Evolutionary conservation across 2,329 filamentous ascomycete species (phyloP), one percentile per base, ranked within the genome.

Genomic region (Nothophaeocryptopus gaeumannii): DNA sequence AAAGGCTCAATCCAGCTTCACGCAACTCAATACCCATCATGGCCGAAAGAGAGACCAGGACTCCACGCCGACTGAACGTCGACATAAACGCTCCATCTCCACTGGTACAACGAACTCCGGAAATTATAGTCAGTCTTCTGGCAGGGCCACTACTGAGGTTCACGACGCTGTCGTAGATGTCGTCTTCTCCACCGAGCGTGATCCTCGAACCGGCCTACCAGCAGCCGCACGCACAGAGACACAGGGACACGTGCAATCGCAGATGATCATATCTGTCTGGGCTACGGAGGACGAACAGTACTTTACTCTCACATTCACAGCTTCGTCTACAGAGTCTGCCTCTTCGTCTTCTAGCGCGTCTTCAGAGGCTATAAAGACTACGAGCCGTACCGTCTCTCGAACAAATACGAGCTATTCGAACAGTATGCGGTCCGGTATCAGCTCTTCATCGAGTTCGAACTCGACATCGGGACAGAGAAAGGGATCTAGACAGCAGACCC

Each of bases 191-290:
- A 75, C 78, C 9, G 72, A 75, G 31, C 63, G 74, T 13, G 67
- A 71, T 43, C 46, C 63, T 0, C 43, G 42, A 32, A 67, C 66
- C 0, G 72, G 72, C 46, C 64, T 75, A 5, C 64, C 69, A 58
- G 15, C 68, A 66, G 42, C 74, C 2, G 49, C 53, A 11, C 58
- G 62, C 26, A 54, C 54, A 3, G 54, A 61, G 4, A 45, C 45
- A 10, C 38, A 58, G 1, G 54, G 59, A 68, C 70, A 76, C 30
- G 67, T 81, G 0, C 80, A 81, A 55, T 84, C 86, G 15, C 85
- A 84, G 56, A 88, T 90, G 84, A 88, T 89, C 39, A 81, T 90
- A 15, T 86, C 83, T 0, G 79, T 88, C 5, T 91, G 86, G 84
- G 74, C 80, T n/a, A 80, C 86, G 34, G 81, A 86, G 36, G 76